phyloP scores from a whole-genome alignment of 805 yeast genomes.

The Candida awuae region DNA sequence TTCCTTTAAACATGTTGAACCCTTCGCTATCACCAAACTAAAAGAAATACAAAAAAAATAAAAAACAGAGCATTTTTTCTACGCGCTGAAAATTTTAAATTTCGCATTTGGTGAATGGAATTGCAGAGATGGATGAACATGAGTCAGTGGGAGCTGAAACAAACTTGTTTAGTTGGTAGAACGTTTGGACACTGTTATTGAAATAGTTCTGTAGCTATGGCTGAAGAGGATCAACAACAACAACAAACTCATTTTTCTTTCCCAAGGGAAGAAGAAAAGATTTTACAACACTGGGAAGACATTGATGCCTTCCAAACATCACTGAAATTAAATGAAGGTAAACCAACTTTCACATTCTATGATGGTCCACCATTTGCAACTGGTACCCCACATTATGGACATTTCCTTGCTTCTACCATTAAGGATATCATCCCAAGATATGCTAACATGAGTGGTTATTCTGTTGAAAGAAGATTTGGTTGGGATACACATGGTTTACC shows the following conservation, averaged over 20 bases:
- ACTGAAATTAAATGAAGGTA: slow-evolving; percentile 71
- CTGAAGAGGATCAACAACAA: slow-evolving; percentile 28
- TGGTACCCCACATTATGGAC: slow-evolving; percentile 99
- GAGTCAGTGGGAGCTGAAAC: too few species aligned
- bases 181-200: too few species aligned
- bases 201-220: too few species aligned
- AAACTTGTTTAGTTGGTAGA: too few species aligned
- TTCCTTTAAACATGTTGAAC: too few species aligned
- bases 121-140: too few species aligned
- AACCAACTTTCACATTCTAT: slow-evolving; percentile 84
- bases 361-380: slow-evolving; percentile 99
- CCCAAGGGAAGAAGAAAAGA: slow-evolving; percentile 83
- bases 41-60: too few species aligned
- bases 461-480: slow-evolving; percentile 95
- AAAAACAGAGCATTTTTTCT: too few species aligned
- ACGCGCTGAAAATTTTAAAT: too few species aligned
- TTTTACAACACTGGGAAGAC: slow-evolving; percentile 77
- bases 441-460: slow-evolving; percentile 95
- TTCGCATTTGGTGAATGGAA: too few species aligned
- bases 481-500: slow-evolving; percentile 99
- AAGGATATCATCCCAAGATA: slow-evolving; percentile 97
- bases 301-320: slow-evolving; percentile 91
- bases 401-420: slow-evolving; percentile 90
- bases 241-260: slow-evolving; percentile 47
- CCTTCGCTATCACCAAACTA: too few species aligned